A percentile compares a stretch with the other conserved stretches of the same genome.
Conservation (phyloP, 768 basidiomycete species). For the Pleurotus platypus region DNA sequence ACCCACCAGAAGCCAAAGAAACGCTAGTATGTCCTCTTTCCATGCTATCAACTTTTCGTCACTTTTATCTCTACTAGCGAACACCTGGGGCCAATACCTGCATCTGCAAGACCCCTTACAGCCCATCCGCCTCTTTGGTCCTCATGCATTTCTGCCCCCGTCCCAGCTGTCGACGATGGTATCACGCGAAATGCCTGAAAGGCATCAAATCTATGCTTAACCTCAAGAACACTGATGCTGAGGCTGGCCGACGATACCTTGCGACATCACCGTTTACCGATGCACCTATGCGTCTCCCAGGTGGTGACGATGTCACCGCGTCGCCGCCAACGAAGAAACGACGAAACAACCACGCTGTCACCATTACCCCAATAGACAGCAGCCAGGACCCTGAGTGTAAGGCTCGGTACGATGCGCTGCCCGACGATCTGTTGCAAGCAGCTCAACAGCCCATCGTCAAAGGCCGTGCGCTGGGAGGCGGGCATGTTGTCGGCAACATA, state of each 20-base stretch:
- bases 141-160: constrained; percentile 59
- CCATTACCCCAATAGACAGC: not conserved
- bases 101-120: constrained; percentile 43
- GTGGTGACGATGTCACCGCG: not conserved
- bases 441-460: constrained; percentile 54
- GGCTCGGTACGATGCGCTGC: constrained; percentile 1
- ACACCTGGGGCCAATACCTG: constrained; percentile 36
- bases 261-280: constrained; percentile 33
- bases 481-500: constrained; percentile 52
- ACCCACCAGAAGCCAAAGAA: not conserved
- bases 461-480: constrained; percentile 31
- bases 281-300: constrained; percentile 16
- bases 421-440: constrained; percentile 29
- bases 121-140: constrained; percentile 29
- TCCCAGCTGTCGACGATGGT: constrained; percentile 41
- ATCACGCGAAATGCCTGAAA: constrained; percentile 46
- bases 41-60: not conserved
- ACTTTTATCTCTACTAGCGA: constrained; percentile 28
- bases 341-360: not conserved
- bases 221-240: not conserved
- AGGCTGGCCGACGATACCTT: constrained; percentile 25
- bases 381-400: not conserved
- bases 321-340: constrained; percentile 10
- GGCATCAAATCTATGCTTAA: constrained; percentile 21
- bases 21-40: not conserved